These are phyloP conservation scores for Myriosclerotinia curreyana DNA, from an alignment of 2,329 filamentous ascomycete genomes.

Conservation along the genomic window DNA sequence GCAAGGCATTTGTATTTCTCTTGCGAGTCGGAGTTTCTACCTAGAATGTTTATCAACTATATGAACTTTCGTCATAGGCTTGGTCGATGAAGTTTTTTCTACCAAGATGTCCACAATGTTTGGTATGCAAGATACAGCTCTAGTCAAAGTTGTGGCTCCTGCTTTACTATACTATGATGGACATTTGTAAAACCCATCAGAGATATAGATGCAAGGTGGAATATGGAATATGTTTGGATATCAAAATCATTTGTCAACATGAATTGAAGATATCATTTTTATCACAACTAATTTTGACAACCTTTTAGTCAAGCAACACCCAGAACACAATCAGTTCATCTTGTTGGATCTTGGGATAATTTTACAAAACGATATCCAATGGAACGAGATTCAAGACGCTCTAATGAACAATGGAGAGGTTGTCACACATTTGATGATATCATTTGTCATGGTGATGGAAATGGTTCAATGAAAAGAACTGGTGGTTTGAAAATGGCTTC, in stretches of 20 bases:
- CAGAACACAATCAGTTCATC: constrained; percentile 66
- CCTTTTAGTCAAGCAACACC: constrained; percentile 55
- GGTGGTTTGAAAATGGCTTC: constrained; percentile 89
- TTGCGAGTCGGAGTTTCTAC: background rate
- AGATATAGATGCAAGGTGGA: background rate
- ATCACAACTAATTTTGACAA: constrained; percentile 15
- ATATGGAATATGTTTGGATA: background rate
- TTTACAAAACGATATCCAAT: constrained; percentile 76
- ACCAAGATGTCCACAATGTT: background rate
- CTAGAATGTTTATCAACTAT: background rate
- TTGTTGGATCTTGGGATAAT: constrained; percentile 95
- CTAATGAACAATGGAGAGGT: constrained; percentile 76
- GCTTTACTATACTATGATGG: background rate
- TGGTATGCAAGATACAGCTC: background rate
- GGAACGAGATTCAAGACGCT: constrained; percentile 73
- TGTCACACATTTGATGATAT: constrained; percentile 86
- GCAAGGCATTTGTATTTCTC: background rate
- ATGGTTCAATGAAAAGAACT: constrained; percentile 56
- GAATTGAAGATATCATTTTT: background rate
- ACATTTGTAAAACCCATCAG: background rate
- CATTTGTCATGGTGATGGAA: constrained; percentile 67
- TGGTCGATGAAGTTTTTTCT: background rate
- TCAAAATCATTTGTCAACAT: background rate
- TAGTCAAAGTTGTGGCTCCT: background rate
- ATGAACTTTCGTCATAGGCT: constrained; percentile 2